Evolutionary conservation across 106 monocot genomes (phyloP).

Genomic region (Acanthochlamys bracteata): DNA sequence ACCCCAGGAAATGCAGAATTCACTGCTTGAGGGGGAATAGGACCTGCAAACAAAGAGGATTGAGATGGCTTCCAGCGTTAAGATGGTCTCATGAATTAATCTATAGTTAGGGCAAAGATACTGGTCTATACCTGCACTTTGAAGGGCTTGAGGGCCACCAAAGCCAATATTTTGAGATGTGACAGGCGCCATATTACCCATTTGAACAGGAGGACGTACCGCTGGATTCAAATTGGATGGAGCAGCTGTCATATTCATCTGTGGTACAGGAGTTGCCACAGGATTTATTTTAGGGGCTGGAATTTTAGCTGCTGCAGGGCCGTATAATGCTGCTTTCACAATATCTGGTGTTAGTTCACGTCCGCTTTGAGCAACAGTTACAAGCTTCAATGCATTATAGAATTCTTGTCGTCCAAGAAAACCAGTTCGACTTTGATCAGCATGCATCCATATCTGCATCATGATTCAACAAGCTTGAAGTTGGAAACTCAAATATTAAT

Average conservation of each 20-base stretch:
- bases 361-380: slow-evolving; percentile 88
- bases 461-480: not conserved
- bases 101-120: slow-evolving; percentile 23
- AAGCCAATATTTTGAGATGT: slow-evolving; percentile 36
- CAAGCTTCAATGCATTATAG: slow-evolving; percentile 75
- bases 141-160: slow-evolving; percentile 31
- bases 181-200: slow-evolving; percentile 19
- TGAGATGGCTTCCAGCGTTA: slow-evolving; percentile 32
- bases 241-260: slow-evolving; percentile 17
- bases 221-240: slow-evolving; percentile 7
- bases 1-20: slow-evolving; percentile 22
- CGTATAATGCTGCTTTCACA: slow-evolving; percentile 75
- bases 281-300: slow-evolving; percentile 67
- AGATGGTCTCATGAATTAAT: slow-evolving; percentile 4
- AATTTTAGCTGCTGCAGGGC: slow-evolving; percentile 88
- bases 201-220: slow-evolving; percentile 23
- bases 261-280: slow-evolving; percentile 17
- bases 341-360: slow-evolving; percentile 70
- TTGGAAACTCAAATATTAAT: too few species aligned
- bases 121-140: slow-evolving; percentile 38
- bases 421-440: slow-evolving; percentile 57
- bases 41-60: slow-evolving; percentile 21
- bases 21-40: slow-evolving; percentile 27
- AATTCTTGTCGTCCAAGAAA: slow-evolving; percentile 89
- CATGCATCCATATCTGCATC: slow-evolving; percentile 84